Base-by-base conservation (phyloP, 164 flowering plant species). In the Berberis vulgaris region DNA sequence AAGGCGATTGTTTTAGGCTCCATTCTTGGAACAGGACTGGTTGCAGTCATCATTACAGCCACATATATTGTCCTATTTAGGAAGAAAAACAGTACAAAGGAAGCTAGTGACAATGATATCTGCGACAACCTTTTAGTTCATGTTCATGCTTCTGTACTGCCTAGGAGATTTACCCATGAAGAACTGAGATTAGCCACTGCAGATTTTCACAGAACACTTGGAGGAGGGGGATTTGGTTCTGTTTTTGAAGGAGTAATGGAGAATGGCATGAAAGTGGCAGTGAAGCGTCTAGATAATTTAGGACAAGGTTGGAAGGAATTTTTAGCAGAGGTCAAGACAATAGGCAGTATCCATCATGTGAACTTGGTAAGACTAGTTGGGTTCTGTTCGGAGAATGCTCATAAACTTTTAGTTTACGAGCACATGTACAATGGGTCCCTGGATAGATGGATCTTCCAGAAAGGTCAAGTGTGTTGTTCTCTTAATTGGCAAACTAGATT, bases 321-420 rank as follows among this genome's bases (percentile, higher is more conserved):
- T 46, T 43, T 67, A 42, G 72, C 69, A 2, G 74, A 74, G 60
- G 78, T 74, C 9, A 67, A 68, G 60, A 69, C 61, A 13, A 72
- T 72, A 38, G 73, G 79, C 13, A 76, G 67, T 60, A 68, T 71
- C 45, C 78, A 75, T 56, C 71, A 71, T 66, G 50, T 72, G 54
- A 72, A 72, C 44, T 12, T 76, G 64, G 76, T 70, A 1, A 67
- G 70, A 43, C 49, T 76, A 49, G 45, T 67, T 59, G 76, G 74
- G 2, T 73, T 69, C 40, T 76, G 74, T 62, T 55, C 65, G 0
- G 74, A 76, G 57, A 67, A 65, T 43, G 60, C 69, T 3, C 70
- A 57, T 49, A 61, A 60, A 26, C 76, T 69, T 41, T 53, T 76
- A 49, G 74, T 65, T 38, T 76, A 73, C 59, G 79, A 73, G 62